Evolutionary conservation across 2,329 filamentous ascomycete genomes (phyloP).

Genomic region (Beauveria varroae): DNA sequence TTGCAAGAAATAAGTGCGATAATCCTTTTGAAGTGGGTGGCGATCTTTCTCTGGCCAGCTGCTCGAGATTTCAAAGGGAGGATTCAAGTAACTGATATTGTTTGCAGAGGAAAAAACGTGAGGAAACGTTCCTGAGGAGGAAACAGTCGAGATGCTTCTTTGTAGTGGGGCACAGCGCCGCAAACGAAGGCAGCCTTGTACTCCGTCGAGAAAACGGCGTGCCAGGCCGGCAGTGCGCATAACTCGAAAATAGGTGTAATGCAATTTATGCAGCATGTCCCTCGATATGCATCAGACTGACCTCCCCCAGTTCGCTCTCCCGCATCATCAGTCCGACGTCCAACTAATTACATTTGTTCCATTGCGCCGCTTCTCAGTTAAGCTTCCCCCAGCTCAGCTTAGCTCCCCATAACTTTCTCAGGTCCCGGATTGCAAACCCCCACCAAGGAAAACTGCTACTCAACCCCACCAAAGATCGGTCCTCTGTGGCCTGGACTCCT

Average conservation of each 20-base stretch:
- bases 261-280: too few relatives aligned
- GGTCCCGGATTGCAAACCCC: background rate
- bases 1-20: background rate
- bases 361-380: too few relatives aligned
- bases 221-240: too few relatives aligned
- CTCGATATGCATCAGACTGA: too few relatives aligned
- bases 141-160: background rate
- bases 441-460: background rate
- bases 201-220: background rate
- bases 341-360: too few relatives aligned
- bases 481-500: background rate
- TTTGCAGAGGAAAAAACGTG: too few relatives aligned
- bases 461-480: conserved; percentile 2
- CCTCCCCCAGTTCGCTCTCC: too few relatives aligned
- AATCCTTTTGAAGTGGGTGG: background rate
- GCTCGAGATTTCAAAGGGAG: too few relatives aligned
- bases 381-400: background rate
- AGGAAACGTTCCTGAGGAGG: background rate
- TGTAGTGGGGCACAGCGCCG: background rate
- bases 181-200: too few relatives aligned
- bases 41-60: background rate
- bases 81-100: too few relatives aligned
- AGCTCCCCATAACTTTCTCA: background rate
- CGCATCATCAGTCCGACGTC: too few relatives aligned
- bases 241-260: too few relatives aligned